Evolutionary conservation across 192 early-diverging fungal species (phyloP).

Genomic region (Geranomyces variabilis): DNA sequence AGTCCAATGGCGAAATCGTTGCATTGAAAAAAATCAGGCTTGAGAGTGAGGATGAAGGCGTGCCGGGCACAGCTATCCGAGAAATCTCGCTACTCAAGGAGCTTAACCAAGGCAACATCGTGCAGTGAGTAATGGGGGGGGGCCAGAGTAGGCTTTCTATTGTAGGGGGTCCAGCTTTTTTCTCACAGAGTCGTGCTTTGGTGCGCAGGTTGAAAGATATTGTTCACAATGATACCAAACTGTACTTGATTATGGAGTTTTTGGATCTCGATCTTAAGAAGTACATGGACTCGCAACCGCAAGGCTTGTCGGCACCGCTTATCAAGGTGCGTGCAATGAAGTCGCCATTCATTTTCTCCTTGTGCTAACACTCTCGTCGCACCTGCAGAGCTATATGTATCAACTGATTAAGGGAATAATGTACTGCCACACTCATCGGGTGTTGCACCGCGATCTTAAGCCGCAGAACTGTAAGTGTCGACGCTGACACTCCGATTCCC

Average conservation of each 20-base stretch:
- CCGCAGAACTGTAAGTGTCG: constrained; percentile 80
- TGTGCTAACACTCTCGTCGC: background rate
- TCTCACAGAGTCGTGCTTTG: background rate
- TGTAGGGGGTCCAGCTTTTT: background rate
- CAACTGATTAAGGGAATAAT: constrained; percentile 86
- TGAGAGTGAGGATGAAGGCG: constrained; percentile 78
- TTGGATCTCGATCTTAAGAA: constrained; percentile 88
- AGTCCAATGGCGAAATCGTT: constrained; percentile 79
- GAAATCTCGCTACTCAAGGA: constrained; percentile 99
- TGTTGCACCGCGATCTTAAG: constrained; percentile 95
- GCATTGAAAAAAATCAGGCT: constrained; percentile 95
- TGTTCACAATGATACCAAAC: constrained; percentile 80
- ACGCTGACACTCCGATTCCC: background rate
- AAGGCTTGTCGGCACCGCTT: constrained; percentile 55
- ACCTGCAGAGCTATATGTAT: constrained; percentile 80
- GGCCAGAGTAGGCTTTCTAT: background rate
- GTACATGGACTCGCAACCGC: constrained; percentile 72
- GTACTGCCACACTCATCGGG: constrained; percentile 91
- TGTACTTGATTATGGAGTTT: constrained; percentile 97
- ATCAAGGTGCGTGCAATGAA: constrained; percentile 55
- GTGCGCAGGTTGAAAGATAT: constrained; percentile 75
- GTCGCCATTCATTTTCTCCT: background rate
- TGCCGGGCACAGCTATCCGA: constrained; percentile 95
- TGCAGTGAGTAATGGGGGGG: constrained; percentile 54
- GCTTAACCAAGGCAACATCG: constrained; percentile 89